Conservation (phyloP, 1,139 yeast species). For the Tardiomyces depauwii region DNA sequence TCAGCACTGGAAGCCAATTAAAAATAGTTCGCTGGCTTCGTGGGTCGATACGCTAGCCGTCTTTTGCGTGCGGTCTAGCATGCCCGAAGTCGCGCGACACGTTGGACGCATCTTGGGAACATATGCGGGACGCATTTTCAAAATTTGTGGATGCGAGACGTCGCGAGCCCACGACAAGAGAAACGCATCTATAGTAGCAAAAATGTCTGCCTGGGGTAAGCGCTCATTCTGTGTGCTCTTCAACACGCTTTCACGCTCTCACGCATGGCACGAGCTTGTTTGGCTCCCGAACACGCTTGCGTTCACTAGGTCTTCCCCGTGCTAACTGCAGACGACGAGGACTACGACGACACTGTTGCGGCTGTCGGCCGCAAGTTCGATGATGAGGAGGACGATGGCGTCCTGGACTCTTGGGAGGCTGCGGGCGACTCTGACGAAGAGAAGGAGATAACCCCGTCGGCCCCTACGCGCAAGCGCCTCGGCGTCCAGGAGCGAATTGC, state of each 20-base stretch:
- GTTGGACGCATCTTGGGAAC: too few species aligned
- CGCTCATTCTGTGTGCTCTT: not conserved
- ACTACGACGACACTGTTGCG: constrained; percentile 84
- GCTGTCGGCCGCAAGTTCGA: constrained; percentile 73
- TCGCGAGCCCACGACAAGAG: not conserved
- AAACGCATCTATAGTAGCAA: not conserved
- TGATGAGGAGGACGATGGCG: constrained; percentile 59
- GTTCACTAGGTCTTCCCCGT: too few species aligned
- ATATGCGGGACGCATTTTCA: not conserved
- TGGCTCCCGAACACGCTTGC: too few species aligned
- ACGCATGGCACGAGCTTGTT: too few species aligned
- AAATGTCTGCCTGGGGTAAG: constrained; percentile 19
- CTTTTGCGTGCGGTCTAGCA: too few species aligned
- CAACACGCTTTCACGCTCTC: too few species aligned
- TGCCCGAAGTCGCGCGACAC: too few species aligned
- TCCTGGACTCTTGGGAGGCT: constrained; percentile 83
- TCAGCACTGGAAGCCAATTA: too few species aligned
- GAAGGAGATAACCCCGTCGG: constrained; percentile 28
- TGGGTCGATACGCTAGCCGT: too few species aligned
- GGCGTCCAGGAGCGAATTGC: constrained; percentile 26
- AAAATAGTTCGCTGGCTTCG: too few species aligned
- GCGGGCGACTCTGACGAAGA: constrained; percentile 27
- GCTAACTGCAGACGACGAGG: constrained; percentile 34
- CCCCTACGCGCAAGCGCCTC: constrained; percentile 26
- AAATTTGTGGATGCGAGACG: not conserved